phyloP scores from a whole-genome alignment of 129 eudicot genomes.

The Scalesia atractyloides region DNA sequence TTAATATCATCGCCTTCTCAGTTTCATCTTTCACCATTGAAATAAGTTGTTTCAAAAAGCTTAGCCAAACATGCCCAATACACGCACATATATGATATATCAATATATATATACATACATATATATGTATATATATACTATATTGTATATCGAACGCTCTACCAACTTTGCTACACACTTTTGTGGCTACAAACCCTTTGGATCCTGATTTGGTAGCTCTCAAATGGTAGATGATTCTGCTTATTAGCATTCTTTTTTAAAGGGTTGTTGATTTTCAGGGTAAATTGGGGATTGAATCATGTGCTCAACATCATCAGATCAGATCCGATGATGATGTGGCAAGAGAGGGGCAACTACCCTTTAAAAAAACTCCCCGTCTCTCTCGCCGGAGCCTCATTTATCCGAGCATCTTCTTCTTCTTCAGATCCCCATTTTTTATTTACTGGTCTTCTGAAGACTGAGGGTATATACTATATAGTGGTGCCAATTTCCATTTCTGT shows the following conservation, averaged over 20 bases:
- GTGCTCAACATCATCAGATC: constrained; percentile 1
- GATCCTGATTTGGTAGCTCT: no score
- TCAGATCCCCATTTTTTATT: constrained; percentile 19
- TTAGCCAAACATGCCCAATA: no score
- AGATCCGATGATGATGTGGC: background rate
- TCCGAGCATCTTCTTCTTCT: constrained; percentile 10
- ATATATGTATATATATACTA: no score
- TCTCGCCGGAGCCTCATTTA: constrained; percentile 16
- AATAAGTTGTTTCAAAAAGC: no score
- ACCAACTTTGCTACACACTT: no score
- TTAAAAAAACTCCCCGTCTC: constrained; percentile 8
- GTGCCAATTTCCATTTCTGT: background rate
- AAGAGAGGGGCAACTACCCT: constrained; percentile 23
- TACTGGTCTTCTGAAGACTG: background rate
- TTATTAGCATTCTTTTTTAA: background rate
- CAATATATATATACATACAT: no score
- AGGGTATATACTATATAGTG: background rate
- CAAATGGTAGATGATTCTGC: background rate
- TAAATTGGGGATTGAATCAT: background rate
- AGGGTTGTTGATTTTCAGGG: background rate
- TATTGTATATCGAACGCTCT: no score
- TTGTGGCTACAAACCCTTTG: no score
- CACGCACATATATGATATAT: no score
- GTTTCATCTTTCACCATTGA: background rate
- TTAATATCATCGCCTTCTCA: constrained; percentile 10